phyloP scores from a whole-genome alignment of 768 basidiomycete genomes.

The Tylopilus plumbeoviolaceoides region DNA sequence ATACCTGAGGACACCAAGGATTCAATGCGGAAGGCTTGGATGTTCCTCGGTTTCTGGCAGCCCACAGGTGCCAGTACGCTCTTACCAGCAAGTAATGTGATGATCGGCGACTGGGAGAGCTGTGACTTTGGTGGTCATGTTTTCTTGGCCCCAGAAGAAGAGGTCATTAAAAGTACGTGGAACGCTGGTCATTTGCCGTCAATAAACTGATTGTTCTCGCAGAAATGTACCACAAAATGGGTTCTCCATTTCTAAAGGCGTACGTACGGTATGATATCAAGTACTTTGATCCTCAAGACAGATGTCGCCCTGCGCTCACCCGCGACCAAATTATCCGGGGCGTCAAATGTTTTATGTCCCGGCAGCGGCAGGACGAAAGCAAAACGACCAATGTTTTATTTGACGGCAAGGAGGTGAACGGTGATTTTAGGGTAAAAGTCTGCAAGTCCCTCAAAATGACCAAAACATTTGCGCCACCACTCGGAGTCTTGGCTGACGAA shows the following conservation, averaged over 20 bases:
- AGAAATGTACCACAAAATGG: conserved; percentile 16
- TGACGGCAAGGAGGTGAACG: not conserved
- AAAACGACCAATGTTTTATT: conserved; percentile 6
- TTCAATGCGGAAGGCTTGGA: conserved; percentile 3
- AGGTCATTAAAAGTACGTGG: conserved; percentile 6
- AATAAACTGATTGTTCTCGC: not conserved
- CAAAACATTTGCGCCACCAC: conserved; percentile 11
- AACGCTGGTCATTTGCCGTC: not conserved
- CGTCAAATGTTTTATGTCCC: conserved; percentile 6
- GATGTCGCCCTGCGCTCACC: not conserved
- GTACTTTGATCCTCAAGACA: not conserved
- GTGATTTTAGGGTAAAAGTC: not conserved
- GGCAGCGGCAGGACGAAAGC: not conserved
- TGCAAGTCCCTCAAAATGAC: conserved; percentile 3
- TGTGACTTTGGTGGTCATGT: conserved; percentile 5
- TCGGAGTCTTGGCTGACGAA: not conserved
- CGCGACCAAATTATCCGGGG: conserved; percentile 2
- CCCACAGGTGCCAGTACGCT: not conserved
- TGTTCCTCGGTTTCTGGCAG: conserved; percentile 6
- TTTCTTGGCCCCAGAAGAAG: conserved; percentile 8
- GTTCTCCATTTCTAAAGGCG: conserved; percentile 6
- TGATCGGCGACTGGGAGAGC: conserved; percentile 11
- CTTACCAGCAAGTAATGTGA: conserved; percentile 6
- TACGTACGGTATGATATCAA: conserved; percentile 4
- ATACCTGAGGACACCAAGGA: conserved; percentile 7